phyloP scores from a whole-genome alignment of 805 yeast genomes.

The Ogataea methylovora region DNA sequence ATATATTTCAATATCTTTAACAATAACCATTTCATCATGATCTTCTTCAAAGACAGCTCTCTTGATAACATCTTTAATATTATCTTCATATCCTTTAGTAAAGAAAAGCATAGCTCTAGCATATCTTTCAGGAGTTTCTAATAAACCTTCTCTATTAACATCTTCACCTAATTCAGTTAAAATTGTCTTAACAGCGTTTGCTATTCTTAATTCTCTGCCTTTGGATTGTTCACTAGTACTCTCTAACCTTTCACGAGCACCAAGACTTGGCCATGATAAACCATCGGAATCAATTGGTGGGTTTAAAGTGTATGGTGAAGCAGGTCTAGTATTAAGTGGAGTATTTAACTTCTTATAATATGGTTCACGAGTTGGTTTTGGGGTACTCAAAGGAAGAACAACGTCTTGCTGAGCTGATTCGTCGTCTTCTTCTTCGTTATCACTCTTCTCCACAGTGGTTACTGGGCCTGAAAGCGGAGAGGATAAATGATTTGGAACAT shows the following conservation, averaged over 20 bases:
- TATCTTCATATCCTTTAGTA: slow-evolving; percentile 95
- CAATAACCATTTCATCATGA: slow-evolving; percentile 98
- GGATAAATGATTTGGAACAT: slow-evolving; percentile 5
- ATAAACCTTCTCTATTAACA: slow-evolving; percentile 74
- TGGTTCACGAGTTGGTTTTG: slow-evolving; percentile 26
- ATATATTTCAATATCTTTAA: slow-evolving; percentile 85
- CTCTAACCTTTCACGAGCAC: slow-evolving; percentile 72
- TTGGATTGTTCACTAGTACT: slow-evolving; percentile 57
- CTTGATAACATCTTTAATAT: slow-evolving; percentile 84
- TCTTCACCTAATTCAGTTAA: slow-evolving; percentile 89
- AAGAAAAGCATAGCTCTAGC: slow-evolving; percentile 94
- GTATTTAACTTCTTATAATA: slow-evolving; percentile 33
- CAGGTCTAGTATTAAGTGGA: slow-evolving; percentile 69
- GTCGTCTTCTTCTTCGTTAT: slow-evolving; percentile 2
- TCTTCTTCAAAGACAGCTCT: slow-evolving; percentile 96
- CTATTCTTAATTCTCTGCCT: slow-evolving; percentile 68
- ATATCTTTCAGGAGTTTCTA: slow-evolving; percentile 93
- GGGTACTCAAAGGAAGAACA: slow-evolving; percentile 11
- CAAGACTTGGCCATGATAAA: slow-evolving; percentile 87
- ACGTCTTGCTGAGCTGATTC: neutral
- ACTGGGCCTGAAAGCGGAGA: slow-evolving; percentile 19
- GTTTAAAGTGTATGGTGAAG: slow-evolving; percentile 72
- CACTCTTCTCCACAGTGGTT: slow-evolving; percentile 5
- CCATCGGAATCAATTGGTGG: slow-evolving; percentile 91
- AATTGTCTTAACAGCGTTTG: slow-evolving; percentile 74